Evolutionary conservation across 345 rosid species (phyloP).

Genomic region (Erodium maritimum): DNA sequence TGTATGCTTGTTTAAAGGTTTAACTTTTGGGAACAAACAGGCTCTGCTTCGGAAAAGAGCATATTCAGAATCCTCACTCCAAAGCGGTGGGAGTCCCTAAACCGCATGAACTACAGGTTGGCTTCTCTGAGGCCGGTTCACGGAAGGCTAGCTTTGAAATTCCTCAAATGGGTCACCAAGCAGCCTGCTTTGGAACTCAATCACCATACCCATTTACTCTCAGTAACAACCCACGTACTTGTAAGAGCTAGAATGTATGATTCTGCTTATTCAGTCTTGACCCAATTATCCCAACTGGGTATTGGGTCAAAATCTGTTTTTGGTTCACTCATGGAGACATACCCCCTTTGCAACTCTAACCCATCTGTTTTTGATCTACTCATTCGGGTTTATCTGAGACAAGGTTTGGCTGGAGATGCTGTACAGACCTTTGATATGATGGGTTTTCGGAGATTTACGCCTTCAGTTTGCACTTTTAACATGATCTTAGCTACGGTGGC

Average conservation of each 20-base stretch:
- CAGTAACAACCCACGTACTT: conserved; percentile 58
- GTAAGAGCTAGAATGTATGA: conserved; percentile 78
- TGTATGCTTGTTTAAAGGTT: too few species aligned
- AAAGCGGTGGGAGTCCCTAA: conserved; percentile 81
- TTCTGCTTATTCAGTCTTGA: conserved; percentile 46
- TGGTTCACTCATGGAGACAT: conserved; percentile 53
- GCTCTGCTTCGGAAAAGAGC: conserved; percentile 54
- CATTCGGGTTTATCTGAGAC: conserved; percentile 51
- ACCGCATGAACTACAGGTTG: conserved; percentile 63
- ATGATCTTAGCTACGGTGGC: conserved; percentile 44
- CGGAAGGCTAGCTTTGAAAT: conserved; percentile 74
- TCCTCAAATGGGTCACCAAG: conserved; percentile 57
- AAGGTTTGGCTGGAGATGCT: conserved; percentile 49
- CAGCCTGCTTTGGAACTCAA: conserved; percentile 56
- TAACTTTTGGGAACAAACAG: conserved; percentile 14
- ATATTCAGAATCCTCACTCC: conserved; percentile 61
- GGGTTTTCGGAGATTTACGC: conserved; percentile 53
- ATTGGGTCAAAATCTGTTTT: conserved; percentile 41
- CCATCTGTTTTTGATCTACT: conserved; percentile 79
- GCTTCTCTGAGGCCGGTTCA: conserved; percentile 69
- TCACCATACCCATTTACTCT: conserved; percentile 46
- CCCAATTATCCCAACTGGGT: conserved; percentile 37
- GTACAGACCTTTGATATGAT: conserved; percentile 49
- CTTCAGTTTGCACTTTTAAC: conserved; percentile 64
- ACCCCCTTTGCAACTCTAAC: conserved; percentile 73